Evolutionary conservation across 257 asterid genomes (phyloP).

Genomic region (Solanum verrucosum): DNA sequence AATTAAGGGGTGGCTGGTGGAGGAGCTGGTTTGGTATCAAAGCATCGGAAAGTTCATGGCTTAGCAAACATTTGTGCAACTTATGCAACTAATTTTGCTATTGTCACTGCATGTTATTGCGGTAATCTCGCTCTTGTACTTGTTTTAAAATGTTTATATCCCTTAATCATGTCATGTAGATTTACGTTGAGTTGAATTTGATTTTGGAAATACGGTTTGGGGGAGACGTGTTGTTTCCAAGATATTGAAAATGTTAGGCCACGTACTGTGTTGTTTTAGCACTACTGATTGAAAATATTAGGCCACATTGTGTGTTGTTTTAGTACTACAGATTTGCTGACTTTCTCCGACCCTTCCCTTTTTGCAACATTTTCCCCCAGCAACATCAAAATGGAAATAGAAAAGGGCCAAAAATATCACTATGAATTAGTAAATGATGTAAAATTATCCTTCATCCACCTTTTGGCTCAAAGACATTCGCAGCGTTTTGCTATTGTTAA

Average conservation of each 20-base stretch:
- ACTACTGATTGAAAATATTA: too few relatives aligned
- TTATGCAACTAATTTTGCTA: conserved; percentile 82
- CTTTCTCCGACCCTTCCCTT: not conserved
- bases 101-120: conserved; percentile 80
- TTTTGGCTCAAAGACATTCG: not conserved
- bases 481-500: not conserved
- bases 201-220: not conserved
- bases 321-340: not conserved
- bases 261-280: not conserved
- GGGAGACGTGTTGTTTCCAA: not conserved
- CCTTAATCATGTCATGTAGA: not conserved
- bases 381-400: not conserved
- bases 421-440: not conserved
- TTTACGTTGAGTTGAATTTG: not conserved
- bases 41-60: conserved; percentile 62
- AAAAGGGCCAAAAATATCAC: not conserved
- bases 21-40: conserved; percentile 64
- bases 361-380: not conserved
- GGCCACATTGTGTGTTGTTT: not conserved
- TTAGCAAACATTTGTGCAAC: conserved; percentile 48
- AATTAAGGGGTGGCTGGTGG: conserved; percentile 75
- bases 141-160: not conserved
- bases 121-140: conserved; percentile 27
- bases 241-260: not conserved
- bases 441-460: not conserved